phyloP scores from a whole-genome alignment of 257 asterid genomes.

The Thymus mandschuricus region DNA sequence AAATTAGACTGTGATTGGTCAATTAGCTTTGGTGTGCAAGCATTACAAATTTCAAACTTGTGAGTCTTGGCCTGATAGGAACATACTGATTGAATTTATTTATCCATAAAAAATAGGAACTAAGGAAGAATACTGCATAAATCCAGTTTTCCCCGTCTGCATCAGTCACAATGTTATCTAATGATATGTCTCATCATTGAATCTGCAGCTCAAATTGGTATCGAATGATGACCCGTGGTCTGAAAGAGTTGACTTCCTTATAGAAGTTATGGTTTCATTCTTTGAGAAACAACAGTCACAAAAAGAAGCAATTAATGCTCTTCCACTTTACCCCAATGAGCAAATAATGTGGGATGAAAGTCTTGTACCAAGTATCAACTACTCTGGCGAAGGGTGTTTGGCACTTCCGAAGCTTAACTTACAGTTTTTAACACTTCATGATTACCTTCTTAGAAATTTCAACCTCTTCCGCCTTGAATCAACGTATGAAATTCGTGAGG shows the following conservation, averaged over 20 bases:
- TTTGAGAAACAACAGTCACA: slow-evolving; percentile 96
- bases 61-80: slow-evolving; percentile 12
- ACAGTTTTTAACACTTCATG: slow-evolving; percentile 95
- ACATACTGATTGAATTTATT: slow-evolving; percentile 4
- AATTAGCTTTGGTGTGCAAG: slow-evolving; percentile 17
- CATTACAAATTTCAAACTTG: not conserved
- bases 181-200: not conserved
- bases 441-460: slow-evolving; percentile 94
- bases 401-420: slow-evolving; percentile 98
- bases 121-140: not conserved
- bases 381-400: slow-evolving; percentile 99
- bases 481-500: slow-evolving; percentile 98
- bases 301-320: slow-evolving; percentile 96
- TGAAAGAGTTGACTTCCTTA: slow-evolving; percentile 87
- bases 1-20: slow-evolving; percentile 15
- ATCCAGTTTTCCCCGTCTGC: slow-evolving; percentile 5
- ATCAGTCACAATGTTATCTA: slow-evolving; percentile 7
- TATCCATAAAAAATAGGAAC: not conserved
- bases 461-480: slow-evolving; percentile 99
- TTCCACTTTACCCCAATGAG: slow-evolving; percentile 96
- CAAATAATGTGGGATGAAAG: slow-evolving; percentile 99
- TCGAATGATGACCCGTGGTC: slow-evolving; percentile 92
- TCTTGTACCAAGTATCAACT: slow-evolving; percentile 97
- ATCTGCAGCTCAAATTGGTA: slow-evolving; percentile 79
- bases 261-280: slow-evolving; percentile 90